Base-by-base conservation (phyloP, 192 early-diverging fungal species). In the Oehlia diaphana region DNA sequence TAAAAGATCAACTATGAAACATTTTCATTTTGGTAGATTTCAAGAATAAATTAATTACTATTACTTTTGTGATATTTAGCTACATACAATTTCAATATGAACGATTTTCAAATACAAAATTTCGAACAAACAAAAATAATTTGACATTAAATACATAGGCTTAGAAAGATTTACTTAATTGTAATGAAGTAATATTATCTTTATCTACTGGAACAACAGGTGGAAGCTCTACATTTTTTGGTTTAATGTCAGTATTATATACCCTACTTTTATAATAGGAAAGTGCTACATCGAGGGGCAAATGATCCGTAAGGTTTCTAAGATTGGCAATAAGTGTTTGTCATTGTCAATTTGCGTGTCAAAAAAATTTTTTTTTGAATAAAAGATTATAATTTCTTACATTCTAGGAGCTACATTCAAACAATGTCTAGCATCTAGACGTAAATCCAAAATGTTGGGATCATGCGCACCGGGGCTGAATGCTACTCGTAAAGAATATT, bases 381-480 rank as follows among this genome's bases (percentile, higher is more conserved):
- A 42, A 58, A 53, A 16, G 42, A 39, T 9, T 21, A 14, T 13
- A 44, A 21, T 26, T 63, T 83, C 84, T 87, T 80, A 92, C 90
- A 81, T 86, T 74, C 96, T 86, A 19, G 94, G 95, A 64, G 92
- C 91, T 2, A 96, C 96, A 37, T 92, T 91, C 37, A 99, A 78
- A 44, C 92, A 92, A 69, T 97, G 96, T 77, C 92, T 89, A 0
- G 90, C 89, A 77, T 97, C 96, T 79, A 97, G 87, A 65, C 92
- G 92, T 23, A 95, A 87, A 79, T 98, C 97, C 42, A 98, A 87
- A 28, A 99, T 89, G 76, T 97, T 95, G 72, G 94, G 88, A 82
- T 95, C 93, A 76, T 95, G 92, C 44, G 97, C 95, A 3, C 97
- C 97, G 7, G 95, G 95, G 21, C 92, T 94, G 80, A 98, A 96